Base-by-base conservation (phyloP, 1,284 basidiomycete species). In the Tremellales sp. region DNA sequence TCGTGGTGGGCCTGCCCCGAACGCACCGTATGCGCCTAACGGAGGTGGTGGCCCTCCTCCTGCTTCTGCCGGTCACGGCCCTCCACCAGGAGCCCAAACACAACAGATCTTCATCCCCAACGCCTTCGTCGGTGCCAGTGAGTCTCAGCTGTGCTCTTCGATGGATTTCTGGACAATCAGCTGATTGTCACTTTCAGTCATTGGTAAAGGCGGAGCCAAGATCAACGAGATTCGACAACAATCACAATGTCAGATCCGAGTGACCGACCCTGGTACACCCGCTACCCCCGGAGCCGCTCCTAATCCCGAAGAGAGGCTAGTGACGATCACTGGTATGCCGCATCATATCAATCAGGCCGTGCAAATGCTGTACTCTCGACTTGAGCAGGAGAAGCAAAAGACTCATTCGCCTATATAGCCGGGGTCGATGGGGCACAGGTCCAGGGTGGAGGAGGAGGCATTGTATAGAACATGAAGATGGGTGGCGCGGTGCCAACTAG, bases 81-180 rank as follows among this genome's bases (percentile, higher is more conserved):
- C 37, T 24, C 61, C 58, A 13, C 71, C 73, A n/a, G 68, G 71
- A 26, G 59, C 69, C 48, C 92, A 97, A 75, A 96, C 91, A 3
- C 94, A 99, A 71, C 92, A 97, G 73, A 97, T 99, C 59, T 99
- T 89, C 72, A 97, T 98, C 60, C 96, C 96, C 22, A 97, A 97
- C 69, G 89, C 96, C 62, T 80, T 98, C 13, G 96, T 99, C 17
- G 96, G 92, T 13, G 92, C 91, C 66, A 96, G 76, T 75, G 55
- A 65, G 75, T 72, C 5, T 11, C 19, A 1, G 17, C 5, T 40
- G 12, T 24, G 24, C 15, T 36, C 2, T 19, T 29, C n/a, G 24
- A 22, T 12, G 13, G 6, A 26, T 36, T 21, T 3, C 7, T 7
- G 12, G 15, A 11, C 35, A 22, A 43, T 2, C 21, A 5, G 24